Evolutionary conservation across 78 protist genomes (phyloP), one percentile per base, ranked within the genome.

Genomic region (Pigoraptor vietnamica): DNA sequence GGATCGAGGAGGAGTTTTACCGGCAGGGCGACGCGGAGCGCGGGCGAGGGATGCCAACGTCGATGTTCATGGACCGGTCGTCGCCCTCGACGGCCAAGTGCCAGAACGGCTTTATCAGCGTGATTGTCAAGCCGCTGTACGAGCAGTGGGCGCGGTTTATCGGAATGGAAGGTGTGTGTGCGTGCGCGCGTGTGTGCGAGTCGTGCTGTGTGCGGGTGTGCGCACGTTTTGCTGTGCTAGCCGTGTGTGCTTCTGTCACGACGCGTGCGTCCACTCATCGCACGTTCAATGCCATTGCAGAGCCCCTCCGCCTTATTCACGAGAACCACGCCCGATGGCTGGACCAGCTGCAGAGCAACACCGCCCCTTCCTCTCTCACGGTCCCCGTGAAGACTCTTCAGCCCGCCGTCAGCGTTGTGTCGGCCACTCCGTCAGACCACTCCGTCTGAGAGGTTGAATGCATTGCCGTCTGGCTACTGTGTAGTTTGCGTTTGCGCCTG

Each of bases 81-180:
- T 24, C 40, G 25, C 9, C 88, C 35, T 2, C 9, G 33, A 35
- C 23, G 23, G 35, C 88, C 35, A n/a, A 39, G 39, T 24, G 25
- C 32, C 90, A 88, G 90, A 9, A 2, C 10, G 90, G 90, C 90
- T 88, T 88, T 39, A n/a, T 40, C 81, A 33, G n/a, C 32, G 35
- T 39, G 19, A 2, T 40, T 48, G 37, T 40, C 36, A 1, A 0
- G 36, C 90, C 90, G 34, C 32, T 88, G 33, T 88, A 24, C n/a
- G 29, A 14, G 29, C 29, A 6, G 14, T 48, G 6, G 29, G 14
- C 67, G 67, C 29, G 14, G 67, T 48, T 21, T 14, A 48, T 48
- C 14, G 67, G 67, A 14, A 48, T 48, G 67, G 67, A 48, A 48
- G 67, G 67, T 48, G 67, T 14, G 67, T 48, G 29, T 14, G 67